phyloP scores from a whole-genome alignment of 2,329 filamentous ascomycete genomes.

The Pseudogymnoascus sp. region DNA sequence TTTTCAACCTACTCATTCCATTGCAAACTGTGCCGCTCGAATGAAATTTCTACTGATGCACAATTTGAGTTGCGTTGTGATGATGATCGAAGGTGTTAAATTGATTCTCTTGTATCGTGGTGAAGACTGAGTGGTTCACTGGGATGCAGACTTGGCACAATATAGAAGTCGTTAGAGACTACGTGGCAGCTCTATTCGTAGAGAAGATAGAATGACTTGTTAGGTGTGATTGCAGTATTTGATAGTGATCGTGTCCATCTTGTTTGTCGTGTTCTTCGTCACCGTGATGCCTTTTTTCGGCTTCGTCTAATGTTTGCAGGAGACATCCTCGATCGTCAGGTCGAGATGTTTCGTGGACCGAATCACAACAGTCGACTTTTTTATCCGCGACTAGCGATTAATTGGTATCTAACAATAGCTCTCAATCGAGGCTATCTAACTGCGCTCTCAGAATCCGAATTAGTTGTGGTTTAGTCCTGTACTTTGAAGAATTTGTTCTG shows the following conservation, averaged over 20 bases:
- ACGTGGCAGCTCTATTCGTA: not conserved
- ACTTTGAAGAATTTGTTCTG: slow-evolving; percentile 4
- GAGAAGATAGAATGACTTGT: not conserved
- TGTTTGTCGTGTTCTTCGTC: slow-evolving; percentile 9
- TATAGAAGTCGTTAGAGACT: not conserved
- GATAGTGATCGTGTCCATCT: not conserved
- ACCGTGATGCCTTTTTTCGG: not conserved
- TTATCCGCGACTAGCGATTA: not conserved
- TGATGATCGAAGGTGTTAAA: not conserved
- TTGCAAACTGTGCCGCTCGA: not conserved
- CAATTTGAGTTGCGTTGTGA: not conserved
- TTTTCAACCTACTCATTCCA: not conserved
- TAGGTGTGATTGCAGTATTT: slow-evolving; percentile 8
- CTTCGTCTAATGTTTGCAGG: not conserved
- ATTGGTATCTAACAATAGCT: slow-evolving; percentile 5
- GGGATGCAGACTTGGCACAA: not conserved
- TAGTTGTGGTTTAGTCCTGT: slow-evolving; percentile 4
- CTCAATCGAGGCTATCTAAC: not conserved
- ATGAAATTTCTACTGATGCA: not conserved
- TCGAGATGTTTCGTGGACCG: not conserved
- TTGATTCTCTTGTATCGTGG: not conserved
- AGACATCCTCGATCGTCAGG: not conserved
- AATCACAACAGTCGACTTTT: slow-evolving; percentile 4
- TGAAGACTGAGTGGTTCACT: not conserved
- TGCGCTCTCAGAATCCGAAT: not conserved